Evolutionary conservation across 208 protist species (phyloP), one percentile per base, ranked within the genome.

Genomic region (Herpetomonas tarakana): DNA sequence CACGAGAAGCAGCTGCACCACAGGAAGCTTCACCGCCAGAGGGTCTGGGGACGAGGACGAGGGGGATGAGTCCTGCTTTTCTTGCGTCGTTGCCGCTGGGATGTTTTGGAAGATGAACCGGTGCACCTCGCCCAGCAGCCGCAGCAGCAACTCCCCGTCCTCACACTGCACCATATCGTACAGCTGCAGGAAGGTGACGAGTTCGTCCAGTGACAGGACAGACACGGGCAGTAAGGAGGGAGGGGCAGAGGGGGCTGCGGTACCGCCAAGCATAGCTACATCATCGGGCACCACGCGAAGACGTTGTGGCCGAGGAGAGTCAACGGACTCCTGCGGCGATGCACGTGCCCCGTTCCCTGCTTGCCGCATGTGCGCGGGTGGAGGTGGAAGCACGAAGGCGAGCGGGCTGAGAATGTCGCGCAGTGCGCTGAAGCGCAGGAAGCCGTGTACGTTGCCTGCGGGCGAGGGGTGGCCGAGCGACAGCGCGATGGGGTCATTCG

Each of bases 81-180:
- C 24, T 2, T 61, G 1, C 39, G 31, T 46, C 11, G 9, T 46
- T n/a, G 45, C 26, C 6, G 3, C 39, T n/a, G 2, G 27, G 1
- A 53, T 26, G 27, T 68, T 70, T 2, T 30, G 52, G 18, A 78
- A 59, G 0, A 88, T 44, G 27, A 83, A 64, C 3, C 71, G 69
- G 22, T 82, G 61, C 39, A 94, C 47, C 47, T 91, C 73, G 2
- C 27, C 60, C 44, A 91, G 57, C 2, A 94, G 18, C 30, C 82
- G 81, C 30, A 65, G 61, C 30, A 94, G 61, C 54, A 94, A 52
- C 30, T 28, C 45, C 14, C 87, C 87, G 65, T 94, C 83, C 27
- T 91, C 82, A 11, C 61, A 70, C 14, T 80, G 59, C 7, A 81
- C 58, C 12, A 45, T 27, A 22, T 72, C 65, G 64, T 90, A 94